Percentiles rank a stretch among this genome's conserved stretches.
Evolutionary conservation across 306 rosid species (phyloP).

Genomic region (Quercus alba): DNA sequence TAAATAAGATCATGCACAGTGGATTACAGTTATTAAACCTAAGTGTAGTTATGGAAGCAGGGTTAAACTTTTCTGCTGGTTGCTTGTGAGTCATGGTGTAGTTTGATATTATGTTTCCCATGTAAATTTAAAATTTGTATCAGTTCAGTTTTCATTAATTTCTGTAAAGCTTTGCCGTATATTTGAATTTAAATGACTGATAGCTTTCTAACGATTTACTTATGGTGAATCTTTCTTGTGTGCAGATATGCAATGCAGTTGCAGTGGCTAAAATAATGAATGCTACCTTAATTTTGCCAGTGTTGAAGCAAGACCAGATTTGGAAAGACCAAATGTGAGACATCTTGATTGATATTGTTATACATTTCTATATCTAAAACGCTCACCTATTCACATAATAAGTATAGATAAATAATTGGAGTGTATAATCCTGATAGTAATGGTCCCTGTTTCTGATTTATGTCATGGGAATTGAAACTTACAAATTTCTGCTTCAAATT

Average conservation of each 20-base stretch:
- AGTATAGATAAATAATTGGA: neutral
- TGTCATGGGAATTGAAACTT: neutral
- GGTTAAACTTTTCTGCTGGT: neutral
- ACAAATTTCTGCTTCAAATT: neutral
- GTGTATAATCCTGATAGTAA: neutral
- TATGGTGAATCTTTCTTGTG: conserved; percentile 2
- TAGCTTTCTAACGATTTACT: conserved; percentile 4
- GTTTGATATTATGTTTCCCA: neutral
- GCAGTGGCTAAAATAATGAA: conserved; percentile 98
- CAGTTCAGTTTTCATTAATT: neutral
- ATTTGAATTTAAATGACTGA: conserved; percentile 7
- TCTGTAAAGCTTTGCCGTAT: neutral
- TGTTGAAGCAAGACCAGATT: conserved; percentile 95
- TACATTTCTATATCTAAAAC: neutral
- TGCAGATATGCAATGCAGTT: conserved; percentile 41
- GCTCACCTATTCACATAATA: neutral
- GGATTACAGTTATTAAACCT: neutral
- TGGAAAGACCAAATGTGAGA: conserved; percentile 99
- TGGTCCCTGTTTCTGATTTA: neutral
- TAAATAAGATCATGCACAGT: neutral
- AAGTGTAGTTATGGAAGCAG: neutral
- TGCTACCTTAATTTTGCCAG: conserved; percentile 95
- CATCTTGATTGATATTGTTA: neutral
- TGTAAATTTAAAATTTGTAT: neutral
- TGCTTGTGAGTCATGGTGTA: neutral